Conservation (phyloP, 1,284 basidiomycete species). For the Leccinum fallax region DNA sequence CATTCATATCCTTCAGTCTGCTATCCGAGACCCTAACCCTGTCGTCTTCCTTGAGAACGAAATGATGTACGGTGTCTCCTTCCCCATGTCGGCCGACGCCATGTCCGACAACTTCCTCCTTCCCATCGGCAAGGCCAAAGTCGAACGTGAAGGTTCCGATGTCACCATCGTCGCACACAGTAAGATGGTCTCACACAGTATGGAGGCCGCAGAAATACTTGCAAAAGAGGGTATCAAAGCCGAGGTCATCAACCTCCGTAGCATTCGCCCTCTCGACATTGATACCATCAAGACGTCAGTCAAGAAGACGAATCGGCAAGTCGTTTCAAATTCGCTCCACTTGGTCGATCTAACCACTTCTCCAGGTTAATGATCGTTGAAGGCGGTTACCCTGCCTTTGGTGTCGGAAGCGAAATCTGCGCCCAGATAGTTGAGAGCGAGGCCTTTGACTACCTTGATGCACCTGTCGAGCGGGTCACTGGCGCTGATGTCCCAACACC, state of each 20-base stretch:
- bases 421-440: slow-evolving; percentile 96
- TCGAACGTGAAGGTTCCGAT: slow-evolving; percentile 92
- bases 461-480: slow-evolving; percentile 96
- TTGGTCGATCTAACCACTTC: slow-evolving; percentile 12
- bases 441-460: slow-evolving; percentile 96
- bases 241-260: slow-evolving; percentile 97
- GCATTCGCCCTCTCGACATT: slow-evolving; percentile 95
- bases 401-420: slow-evolving; percentile 97
- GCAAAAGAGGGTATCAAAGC: slow-evolving; percentile 97
- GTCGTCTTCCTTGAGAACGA: slow-evolving; percentile 99
- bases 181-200: slow-evolving; percentile 91
- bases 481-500: slow-evolving; percentile 97
- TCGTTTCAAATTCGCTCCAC: slow-evolving; percentile 2
- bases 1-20: slow-evolving; percentile 55
- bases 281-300: slow-evolving; percentile 95
- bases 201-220: slow-evolving; percentile 91
- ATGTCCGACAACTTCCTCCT: slow-evolving; percentile 95
- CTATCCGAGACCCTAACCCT: slow-evolving; percentile 98
- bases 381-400: slow-evolving; percentile 98
- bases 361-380: slow-evolving; percentile 88
- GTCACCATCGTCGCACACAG: slow-evolving; percentile 97
- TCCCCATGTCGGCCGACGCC: slow-evolving; percentile 94
- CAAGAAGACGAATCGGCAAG: slow-evolving; percentile 95
- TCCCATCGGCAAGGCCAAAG: slow-evolving; percentile 97
- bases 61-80: slow-evolving; percentile 96